Evolutionary conservation across 2,329 filamentous ascomycete species (phyloP), one percentile per base, ranked within the genome.

Genomic region (Pseudogymnoascus sp.): DNA sequence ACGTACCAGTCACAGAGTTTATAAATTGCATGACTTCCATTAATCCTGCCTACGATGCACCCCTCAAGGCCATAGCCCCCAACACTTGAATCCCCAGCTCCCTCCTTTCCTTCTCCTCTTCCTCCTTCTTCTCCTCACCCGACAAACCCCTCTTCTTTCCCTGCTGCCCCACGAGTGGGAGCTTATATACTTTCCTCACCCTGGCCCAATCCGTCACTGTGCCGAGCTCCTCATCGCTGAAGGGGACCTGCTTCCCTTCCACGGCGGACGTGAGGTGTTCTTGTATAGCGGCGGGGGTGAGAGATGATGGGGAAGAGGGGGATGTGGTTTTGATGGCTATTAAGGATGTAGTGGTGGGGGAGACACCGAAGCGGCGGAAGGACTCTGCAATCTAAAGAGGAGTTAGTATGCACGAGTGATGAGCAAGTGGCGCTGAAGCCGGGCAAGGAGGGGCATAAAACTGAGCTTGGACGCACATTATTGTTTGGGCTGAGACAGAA

Each of bases 341-440:
- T n/a, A 99, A 75, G 67, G 87, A 75, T 48, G 81, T 86, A 2
- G 88, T 94, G 9, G 79, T 77, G 10, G 90, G 84, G 0, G 83
- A 79, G 63, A 97, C 86, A 58, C 94, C 94, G 71, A 94, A 96
- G 61, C 88, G 87, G 33, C 90, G 87, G 75, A 97, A 97, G 0
- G 92, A 87, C 68, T 97, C 92, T 60, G 91, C 84, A 70, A 99
- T 97, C 91, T 95, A 67, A 33, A 59, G 35, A 48, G 4, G 36
- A 37, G 58, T 63, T 25, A 29, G 37, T 29, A 27, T 27, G 27
- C 36, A 33, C 40, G 10, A 31, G 25, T 15, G 2, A 65, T 60
- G 27, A 61, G 21, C 21, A n/a, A 52, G 39, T 35, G 62, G 59
- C 37, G 48, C 42, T 59, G 15, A 8, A 25, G 12, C 9, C 18